Evolutionary conservation across 192 early-diverging fungal species (phyloP).

Genomic region (Dissophora globulifera): DNA sequence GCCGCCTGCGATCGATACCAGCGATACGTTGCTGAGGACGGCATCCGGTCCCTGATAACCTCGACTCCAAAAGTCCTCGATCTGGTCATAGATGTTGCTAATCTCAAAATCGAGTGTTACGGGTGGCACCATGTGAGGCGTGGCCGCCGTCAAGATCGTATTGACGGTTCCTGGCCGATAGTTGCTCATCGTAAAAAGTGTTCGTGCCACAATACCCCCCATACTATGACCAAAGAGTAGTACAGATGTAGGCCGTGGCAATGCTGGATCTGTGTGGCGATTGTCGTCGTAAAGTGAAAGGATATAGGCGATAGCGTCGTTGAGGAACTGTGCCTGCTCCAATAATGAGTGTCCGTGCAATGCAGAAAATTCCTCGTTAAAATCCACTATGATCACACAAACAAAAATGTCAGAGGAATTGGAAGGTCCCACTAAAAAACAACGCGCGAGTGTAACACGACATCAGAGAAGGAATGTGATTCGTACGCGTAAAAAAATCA

Average conservation of each 20-base stretch:
- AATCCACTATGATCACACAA: slow-evolving; percentile 66
- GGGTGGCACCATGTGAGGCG: slow-evolving; percentile 88
- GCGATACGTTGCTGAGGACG: slow-evolving; percentile 60
- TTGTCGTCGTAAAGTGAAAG: slow-evolving; percentile 74
- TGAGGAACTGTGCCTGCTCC: slow-evolving; percentile 89
- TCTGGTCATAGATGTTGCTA: slow-evolving; percentile 69
- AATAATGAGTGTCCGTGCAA: slow-evolving; percentile 83
- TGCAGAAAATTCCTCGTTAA: slow-evolving; percentile 93
- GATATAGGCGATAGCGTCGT: slow-evolving; percentile 84
- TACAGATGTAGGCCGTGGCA: slow-evolving; percentile 75
- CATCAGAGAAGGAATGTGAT: too few relatives aligned
- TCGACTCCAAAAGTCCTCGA: slow-evolving; percentile 79
- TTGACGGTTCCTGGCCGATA: slow-evolving; percentile 77
- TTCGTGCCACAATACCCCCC: slow-evolving; percentile 93
- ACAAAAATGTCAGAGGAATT: too few relatives aligned
- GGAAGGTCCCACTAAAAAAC: too few relatives aligned
- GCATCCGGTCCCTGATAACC: slow-evolving; percentile 52
- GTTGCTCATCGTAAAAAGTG: slow-evolving; percentile 78
- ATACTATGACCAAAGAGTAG: slow-evolving; percentile 92
- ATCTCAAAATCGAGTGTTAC: slow-evolving; percentile 75
- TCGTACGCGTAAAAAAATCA: slow-evolving; percentile 69
- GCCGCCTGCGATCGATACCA: slow-evolving; percentile 94
- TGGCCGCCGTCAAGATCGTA: slow-evolving; percentile 88
- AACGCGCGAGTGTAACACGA: background rate
- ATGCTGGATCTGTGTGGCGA: slow-evolving; percentile 27